Conservation (phyloP, 495 filamentous ascomycete genomes). For the Emericellopsis terricola region DNA sequence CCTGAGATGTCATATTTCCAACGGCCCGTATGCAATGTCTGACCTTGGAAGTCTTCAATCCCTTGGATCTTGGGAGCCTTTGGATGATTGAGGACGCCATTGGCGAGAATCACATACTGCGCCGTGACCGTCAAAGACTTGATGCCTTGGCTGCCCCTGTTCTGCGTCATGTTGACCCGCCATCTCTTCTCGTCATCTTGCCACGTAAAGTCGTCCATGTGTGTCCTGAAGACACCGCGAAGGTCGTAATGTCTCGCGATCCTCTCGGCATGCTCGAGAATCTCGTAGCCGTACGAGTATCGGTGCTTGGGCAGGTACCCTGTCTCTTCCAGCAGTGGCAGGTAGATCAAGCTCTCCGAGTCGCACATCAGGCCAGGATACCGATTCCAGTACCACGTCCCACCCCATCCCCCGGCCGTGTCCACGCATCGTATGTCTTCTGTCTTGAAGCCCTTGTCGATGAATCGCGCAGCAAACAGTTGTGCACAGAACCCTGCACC, state of each 20-base stretch:
- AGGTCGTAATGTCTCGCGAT: conserved; percentile 26
- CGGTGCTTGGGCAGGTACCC: conserved; percentile 32
- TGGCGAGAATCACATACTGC: conserved; percentile 18
- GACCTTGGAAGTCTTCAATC: conserved; percentile 24
- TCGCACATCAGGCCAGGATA: conserved; percentile 35
- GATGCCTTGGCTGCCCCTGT: too few species aligned
- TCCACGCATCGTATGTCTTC: conserved; percentile 33
- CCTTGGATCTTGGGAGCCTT: conserved; percentile 27
- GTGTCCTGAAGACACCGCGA: conserved; percentile 25
- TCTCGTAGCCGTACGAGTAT: conserved; percentile 25
- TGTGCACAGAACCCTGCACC: conserved; percentile 36
- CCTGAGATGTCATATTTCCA: conserved; percentile 38
- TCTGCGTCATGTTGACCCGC: conserved; percentile 19
- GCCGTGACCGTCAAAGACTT: conserved; percentile 12
- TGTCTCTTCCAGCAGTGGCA: conserved; percentile 43
- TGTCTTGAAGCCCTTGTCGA: conserved; percentile 23
- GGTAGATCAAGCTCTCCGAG: conserved; percentile 29
- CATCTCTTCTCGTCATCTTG: conserved; percentile 22
- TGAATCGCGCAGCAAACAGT: conserved; percentile 27
- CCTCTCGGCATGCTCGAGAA: conserved; percentile 23
- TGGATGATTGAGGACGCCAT: conserved; percentile 23
- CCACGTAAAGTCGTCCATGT: conserved; percentile 19
- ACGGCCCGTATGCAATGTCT: conserved; percentile 32
- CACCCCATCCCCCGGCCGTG: conserved; percentile 29
- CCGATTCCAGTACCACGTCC: conserved; percentile 39